A percentile compares a stretch with the other conserved stretches of the same genome.
Conservation (phyloP, 768 basidiomycete species). For the Lentinula edodes region DNA sequence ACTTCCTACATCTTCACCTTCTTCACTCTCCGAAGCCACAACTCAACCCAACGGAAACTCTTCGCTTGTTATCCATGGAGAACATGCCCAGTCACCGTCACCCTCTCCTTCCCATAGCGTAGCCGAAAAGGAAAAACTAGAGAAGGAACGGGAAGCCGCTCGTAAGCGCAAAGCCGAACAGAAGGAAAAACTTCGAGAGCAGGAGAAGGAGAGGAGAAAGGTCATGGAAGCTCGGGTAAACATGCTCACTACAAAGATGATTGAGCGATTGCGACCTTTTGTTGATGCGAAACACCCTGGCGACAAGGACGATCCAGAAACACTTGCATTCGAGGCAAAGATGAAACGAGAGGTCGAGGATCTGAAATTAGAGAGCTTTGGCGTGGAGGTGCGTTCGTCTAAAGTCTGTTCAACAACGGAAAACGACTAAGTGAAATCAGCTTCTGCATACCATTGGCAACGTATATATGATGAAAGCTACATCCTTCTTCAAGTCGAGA, state of each 20-base stretch:
- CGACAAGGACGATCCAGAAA: slow-evolving; percentile 78
- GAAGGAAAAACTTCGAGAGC: slow-evolving; percentile 72
- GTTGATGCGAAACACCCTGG: slow-evolving; percentile 87
- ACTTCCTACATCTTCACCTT: neutral
- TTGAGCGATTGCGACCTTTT: slow-evolving; percentile 83
- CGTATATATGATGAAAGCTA: slow-evolving; percentile 91
- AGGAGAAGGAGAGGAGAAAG: slow-evolving; percentile 77
- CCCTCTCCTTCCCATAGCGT: slow-evolving; percentile 21
- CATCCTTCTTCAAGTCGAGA: slow-evolving; percentile 85
- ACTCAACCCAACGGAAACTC: slow-evolving; percentile 7
- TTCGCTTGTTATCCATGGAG: slow-evolving; percentile 18
- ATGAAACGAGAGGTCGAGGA: slow-evolving; percentile 88
- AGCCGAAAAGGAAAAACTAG: slow-evolving; percentile 36
- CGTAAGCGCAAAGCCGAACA: slow-evolving; percentile 77
- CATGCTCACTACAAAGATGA: slow-evolving; percentile 69
- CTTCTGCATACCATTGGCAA: slow-evolving; percentile 86
- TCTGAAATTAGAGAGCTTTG: slow-evolving; percentile 95
- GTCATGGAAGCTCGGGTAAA: slow-evolving; percentile 76
- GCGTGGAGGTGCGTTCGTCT: slow-evolving; percentile 68
- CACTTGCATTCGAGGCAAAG: slow-evolving; percentile 65
- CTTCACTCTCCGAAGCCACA: slow-evolving; percentile 13
- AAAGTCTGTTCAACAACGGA: neutral
- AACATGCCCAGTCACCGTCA: slow-evolving; percentile 9
- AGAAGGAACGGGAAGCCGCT: slow-evolving; percentile 36
- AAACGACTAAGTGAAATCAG: slow-evolving; percentile 27